Base-by-base conservation (phyloP, 352 stramenopile genomes). In the Globisporangium heterothallicum region DNA sequence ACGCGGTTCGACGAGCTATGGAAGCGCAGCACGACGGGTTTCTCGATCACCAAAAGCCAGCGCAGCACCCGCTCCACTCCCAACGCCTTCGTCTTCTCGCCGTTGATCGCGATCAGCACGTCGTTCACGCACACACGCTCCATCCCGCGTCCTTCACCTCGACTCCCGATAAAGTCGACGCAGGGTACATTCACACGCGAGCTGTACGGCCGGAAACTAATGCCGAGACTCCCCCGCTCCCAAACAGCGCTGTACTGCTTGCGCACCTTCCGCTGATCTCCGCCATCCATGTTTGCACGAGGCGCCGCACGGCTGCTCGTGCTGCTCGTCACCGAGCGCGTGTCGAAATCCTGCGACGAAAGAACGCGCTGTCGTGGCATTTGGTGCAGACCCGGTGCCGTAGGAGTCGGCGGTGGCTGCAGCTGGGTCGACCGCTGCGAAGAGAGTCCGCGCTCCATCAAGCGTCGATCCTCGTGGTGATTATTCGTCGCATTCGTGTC, bases 221-320 rank as follows among this genome's bases (percentile, higher is more conserved):
- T 73, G 4, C 79, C 77, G 18, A 91, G 70, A 10, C 70, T 81
- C 7, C 79, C 74, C 49, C 61, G 68, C 49, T 87, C 77, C 79
- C 79, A 91, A 32, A 88, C 70, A 25, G 74, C 79, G 34, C 68
- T 91, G 61, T 75, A 91, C 59, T 91, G 77, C 53, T 87, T 88
- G 25, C 70, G 58, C 21, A 85, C 58, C 32, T 78, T 60, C 9
- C 64, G 59, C 44, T 84, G 61, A 27, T 72, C 64, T 3, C 21
- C 8, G 7, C 22, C 8, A 22, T 55, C 45, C 7, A 24, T 19
- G 2, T n/a, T n/a, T n/a, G n/a, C n/a, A n/a, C 53, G 63, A 44
- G 58, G 56, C n/a, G 64, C 61, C 6, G 58, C 65, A 25, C 61
- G 70, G 19, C 42, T 61, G 21, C 42, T 71, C 57, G 64, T 45